These are phyloP conservation scores for Ballota nigra DNA, from an alignment of 257 asterid species.

Conservation along the genomic window DNA sequence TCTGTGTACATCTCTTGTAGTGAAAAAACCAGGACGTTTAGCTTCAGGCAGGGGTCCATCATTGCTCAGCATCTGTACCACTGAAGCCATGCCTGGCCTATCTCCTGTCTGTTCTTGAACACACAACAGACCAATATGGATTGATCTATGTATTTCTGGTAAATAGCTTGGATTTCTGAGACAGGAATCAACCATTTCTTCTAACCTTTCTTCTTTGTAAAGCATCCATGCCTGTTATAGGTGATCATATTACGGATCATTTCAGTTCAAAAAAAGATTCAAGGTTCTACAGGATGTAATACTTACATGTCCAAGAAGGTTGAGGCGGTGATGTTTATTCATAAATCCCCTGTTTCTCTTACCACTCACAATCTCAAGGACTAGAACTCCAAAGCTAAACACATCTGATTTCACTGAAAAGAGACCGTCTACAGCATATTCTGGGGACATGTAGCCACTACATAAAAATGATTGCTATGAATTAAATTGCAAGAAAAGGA, in stretches of 20 bases:
- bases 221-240: slow-evolving; percentile 21
- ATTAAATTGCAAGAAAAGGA: background rate
- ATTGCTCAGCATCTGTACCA: background rate
- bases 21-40: background rate
- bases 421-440: background rate
- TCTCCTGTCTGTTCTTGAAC: no score
- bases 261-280: background rate
- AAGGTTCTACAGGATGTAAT: background rate
- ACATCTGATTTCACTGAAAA: background rate
- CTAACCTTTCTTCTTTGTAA: background rate
- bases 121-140: background rate
- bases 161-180: background rate
- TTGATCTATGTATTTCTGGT: background rate
- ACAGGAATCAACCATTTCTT: background rate
- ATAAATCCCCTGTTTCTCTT: background rate
- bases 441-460: slow-evolving; percentile 2
- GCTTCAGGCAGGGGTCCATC: background rate
- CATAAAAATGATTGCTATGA: background rate
- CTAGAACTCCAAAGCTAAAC: no score
- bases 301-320: slow-evolving; percentile 5
- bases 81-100: background rate
- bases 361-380: no score
- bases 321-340: background rate
- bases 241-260: background rate
- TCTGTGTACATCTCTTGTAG: background rate